Conservation (phyloP, 805 yeast species). For the Yarrowia sp. region DNA sequence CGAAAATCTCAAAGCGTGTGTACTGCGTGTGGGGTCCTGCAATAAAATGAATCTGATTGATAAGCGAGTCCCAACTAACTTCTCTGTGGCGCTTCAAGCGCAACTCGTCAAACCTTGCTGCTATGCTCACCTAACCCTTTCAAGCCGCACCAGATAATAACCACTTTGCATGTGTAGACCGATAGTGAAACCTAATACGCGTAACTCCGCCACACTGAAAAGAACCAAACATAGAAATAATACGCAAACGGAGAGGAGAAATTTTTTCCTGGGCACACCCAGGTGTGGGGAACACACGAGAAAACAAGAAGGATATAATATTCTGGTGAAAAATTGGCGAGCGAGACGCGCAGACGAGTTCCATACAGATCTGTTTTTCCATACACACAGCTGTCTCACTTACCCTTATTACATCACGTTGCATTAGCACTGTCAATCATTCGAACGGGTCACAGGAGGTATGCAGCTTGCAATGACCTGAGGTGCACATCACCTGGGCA, state of each 20-base stretch:
- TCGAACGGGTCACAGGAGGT: constrained; percentile 12
- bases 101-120: constrained; percentile 9
- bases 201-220: constrained; percentile 9
- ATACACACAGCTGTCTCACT: too few relatives aligned
- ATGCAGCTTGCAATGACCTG: constrained; percentile 33
- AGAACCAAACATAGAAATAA: too few relatives aligned
- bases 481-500: constrained; percentile 26
- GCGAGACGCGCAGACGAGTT: too few relatives aligned
- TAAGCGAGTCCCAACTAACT: constrained; percentile 1
- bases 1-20: not conserved
- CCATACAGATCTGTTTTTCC: too few relatives aligned
- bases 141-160: constrained; percentile 16
- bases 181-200: constrained; percentile 13
- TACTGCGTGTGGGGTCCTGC: constrained; percentile 1
- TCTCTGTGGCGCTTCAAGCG: constrained; percentile 10
- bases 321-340: too few relatives aligned
- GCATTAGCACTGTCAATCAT: constrained; percentile 35
- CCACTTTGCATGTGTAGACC: not conserved
- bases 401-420: constrained; percentile 6
- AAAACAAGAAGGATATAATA: too few relatives aligned
- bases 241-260: too few relatives aligned
- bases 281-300: not conserved
- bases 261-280: not conserved
- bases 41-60: constrained; percentile 19
- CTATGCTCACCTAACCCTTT: constrained; percentile 1